These are phyloP conservation scores for Rhizopus arrhizus DNA, from an alignment of 371 early-diverging fungal species.

Conservation along the genomic window DNA sequence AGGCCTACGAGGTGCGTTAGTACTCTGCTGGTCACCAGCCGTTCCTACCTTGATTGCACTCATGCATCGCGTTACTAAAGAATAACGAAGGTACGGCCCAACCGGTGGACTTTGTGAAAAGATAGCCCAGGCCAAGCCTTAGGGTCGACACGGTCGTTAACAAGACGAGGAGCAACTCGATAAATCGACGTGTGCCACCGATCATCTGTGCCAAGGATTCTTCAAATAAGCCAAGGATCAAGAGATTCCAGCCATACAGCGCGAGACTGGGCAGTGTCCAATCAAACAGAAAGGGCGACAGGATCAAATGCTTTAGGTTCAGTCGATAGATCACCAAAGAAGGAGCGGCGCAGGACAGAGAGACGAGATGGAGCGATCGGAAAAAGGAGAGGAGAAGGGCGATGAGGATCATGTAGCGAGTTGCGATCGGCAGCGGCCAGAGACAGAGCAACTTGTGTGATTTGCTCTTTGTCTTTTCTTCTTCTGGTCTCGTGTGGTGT, in stretches of 20 bases:
- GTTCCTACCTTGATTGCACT: conserved; percentile 60
- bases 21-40: background rate
- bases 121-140: conserved; percentile 51
- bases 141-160: conserved; percentile 32
- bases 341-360: conserved; percentile 49
- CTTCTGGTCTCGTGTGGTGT: too few relatives aligned
- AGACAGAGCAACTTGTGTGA: conserved; percentile 50
- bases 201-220: conserved; percentile 50
- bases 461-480: conserved; percentile 24
- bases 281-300: conserved; percentile 52
- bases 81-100: conserved; percentile 60
- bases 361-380: conserved; percentile 26
- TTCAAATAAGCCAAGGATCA: conserved; percentile 57
- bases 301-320: conserved; percentile 40
- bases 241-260: conserved; percentile 48
- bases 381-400: conserved; percentile 41
- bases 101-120: conserved; percentile 61
- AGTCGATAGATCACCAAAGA: conserved; percentile 46
- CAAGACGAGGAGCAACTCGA: conserved; percentile 34
- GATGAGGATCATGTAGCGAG: conserved; percentile 49
- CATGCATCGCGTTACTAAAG: conserved; percentile 63
- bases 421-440: conserved; percentile 56
- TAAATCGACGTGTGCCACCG: conserved; percentile 50
- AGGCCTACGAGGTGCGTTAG: conserved; percentile 40
- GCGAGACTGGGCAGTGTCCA: conserved; percentile 36